phyloP scores from a whole-genome alignment of 2,329 filamentous ascomycete species.

The Botrytis fabae region DNA sequence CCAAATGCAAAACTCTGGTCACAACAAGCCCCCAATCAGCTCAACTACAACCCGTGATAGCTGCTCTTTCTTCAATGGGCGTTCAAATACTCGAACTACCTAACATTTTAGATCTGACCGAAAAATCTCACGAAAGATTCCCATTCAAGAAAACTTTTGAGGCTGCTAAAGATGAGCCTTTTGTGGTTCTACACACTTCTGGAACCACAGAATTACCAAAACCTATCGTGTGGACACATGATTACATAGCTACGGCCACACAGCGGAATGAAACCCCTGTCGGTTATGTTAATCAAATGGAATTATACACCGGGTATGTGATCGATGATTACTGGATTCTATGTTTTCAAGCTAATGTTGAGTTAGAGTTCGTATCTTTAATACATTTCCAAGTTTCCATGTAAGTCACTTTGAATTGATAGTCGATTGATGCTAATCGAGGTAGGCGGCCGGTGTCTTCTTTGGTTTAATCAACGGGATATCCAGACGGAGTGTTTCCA shows the following conservation, averaged over 20 bases:
- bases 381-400: constrained; percentile 18
- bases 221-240: constrained; percentile 14
- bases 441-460: constrained; percentile 13
- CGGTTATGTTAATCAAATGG: constrained; percentile 7
- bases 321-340: not conserved
- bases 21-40: constrained; percentile 2
- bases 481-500: not conserved
- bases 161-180: not conserved
- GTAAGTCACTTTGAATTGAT: not conserved
- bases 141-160: not conserved
- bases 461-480: constrained; percentile 7
- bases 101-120: not conserved
- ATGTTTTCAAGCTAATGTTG: not conserved
- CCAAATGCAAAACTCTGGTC: constrained; percentile 4
- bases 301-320: constrained; percentile 1
- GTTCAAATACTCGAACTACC: not conserved
- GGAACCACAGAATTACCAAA: constrained; percentile 18
- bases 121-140: not conserved
- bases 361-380: constrained; percentile 7
- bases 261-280: not conserved
- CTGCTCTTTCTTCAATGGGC: not conserved
- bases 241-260: not conserved
- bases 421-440: not conserved
- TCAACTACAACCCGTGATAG: not conserved
- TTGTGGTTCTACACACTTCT: constrained; percentile 7